Evolutionary conservation across 306 rosid species (phyloP).

Genomic region (barrel medic (Medicago truncatula)): MtrunA17r5.0-ANR NC_053043.1:46912001-46912500

Average conservation of each 20-base stretch:
- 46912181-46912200: background rate
- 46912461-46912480: conserved; percentile 96
- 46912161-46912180: conserved; percentile 4
- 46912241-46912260: conserved; percentile 2
- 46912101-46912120: conserved; percentile 89
- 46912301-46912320: conserved; percentile 1
- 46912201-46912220: background rate
- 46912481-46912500: conserved; percentile 92
- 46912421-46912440: background rate
- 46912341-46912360: background rate
- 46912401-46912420: background rate
- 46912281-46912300: background rate
- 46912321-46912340: conserved; percentile 2
- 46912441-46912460: conserved; percentile 46
- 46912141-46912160: conserved; percentile 21
- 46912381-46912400: conserved; percentile 1
- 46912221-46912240: conserved; percentile 4
- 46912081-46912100: conserved; percentile 91
- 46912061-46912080: conserved; percentile 98
- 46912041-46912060: background rate
- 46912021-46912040: background rate
- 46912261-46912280: conserved; percentile 8
- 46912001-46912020: background rate
- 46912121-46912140: conserved; percentile 96
- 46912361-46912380: background rate